These are phyloP conservation scores for Porogramme epimiltina DNA, from an alignment of 1,284 basidiomycete genomes.

Conservation along the genomic window DNA sequence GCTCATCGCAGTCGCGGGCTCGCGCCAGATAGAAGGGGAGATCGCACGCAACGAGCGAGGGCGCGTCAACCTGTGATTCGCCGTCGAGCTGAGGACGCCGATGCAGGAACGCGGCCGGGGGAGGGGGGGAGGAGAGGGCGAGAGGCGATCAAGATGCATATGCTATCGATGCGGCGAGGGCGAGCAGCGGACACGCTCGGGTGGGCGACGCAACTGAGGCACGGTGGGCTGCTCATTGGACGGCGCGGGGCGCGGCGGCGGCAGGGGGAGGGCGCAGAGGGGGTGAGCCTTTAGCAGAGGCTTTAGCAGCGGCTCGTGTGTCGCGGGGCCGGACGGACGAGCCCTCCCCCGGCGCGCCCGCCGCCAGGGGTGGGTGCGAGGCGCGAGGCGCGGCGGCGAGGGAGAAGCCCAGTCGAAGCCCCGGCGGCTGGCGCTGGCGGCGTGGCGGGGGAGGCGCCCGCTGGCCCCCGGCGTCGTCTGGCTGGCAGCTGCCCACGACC, in stretches of 20 bases:
- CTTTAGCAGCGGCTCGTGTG: too few relatives aligned
- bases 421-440: not conserved
- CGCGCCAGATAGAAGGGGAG: constrained; percentile 8
- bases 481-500: too few relatives aligned
- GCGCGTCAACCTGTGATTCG: constrained; percentile 17
- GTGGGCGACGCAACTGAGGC: not conserved
- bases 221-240: not conserved
- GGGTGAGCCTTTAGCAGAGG: too few relatives aligned
- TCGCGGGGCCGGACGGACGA: too few relatives aligned
- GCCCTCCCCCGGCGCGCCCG: too few relatives aligned
- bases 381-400: too few relatives aligned
- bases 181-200: not conserved
- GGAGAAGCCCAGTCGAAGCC: too few relatives aligned
- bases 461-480: too few relatives aligned
- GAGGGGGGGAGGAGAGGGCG: not conserved
- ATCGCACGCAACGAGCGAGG: constrained; percentile 11
- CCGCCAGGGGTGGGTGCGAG: too few relatives aligned
- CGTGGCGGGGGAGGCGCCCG: not conserved
- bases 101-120: not conserved
- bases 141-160: constrained; percentile 20
- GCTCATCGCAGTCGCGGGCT: constrained; percentile 1
- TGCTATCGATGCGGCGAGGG: constrained; percentile 19
- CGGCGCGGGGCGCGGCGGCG: not conserved
- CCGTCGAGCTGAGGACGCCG: constrained; percentile 3
- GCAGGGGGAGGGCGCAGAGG: too few relatives aligned